A percentile compares a stretch with the other conserved stretches of the same genome.
phyloP scores from a whole-genome alignment of 306 rosid species.

The Mimosa bimucronata region DNA sequence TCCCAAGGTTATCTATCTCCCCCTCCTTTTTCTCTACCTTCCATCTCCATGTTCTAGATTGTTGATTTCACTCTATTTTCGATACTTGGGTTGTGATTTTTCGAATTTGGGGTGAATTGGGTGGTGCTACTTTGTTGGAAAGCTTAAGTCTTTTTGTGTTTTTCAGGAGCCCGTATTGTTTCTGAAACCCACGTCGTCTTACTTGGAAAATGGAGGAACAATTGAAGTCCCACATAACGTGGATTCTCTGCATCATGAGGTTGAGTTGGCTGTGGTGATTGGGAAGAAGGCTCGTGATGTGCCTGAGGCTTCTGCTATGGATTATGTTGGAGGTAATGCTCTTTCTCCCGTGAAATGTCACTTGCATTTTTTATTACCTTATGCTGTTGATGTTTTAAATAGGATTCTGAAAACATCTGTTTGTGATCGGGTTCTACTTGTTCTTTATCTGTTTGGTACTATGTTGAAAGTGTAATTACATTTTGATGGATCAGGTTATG shows the following conservation, averaged over 20 bases:
- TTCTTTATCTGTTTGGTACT: conserved; percentile 9
- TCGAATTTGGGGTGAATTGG: neutral
- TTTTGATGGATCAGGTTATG: conserved; percentile 70
- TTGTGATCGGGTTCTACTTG: conserved; percentile 2
- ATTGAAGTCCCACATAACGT: conserved; percentile 83
- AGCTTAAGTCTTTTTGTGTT: neutral
- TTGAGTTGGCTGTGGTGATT: conserved; percentile 92
- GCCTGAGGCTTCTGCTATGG: conserved; percentile 78
- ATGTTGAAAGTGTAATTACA: neutral
- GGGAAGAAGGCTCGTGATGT: conserved; percentile 86
- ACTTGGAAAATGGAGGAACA: conserved; percentile 85
- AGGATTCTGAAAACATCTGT: neutral
- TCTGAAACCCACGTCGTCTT: conserved; percentile 91
- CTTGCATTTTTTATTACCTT: neutral
- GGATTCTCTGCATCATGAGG: conserved; percentile 88
- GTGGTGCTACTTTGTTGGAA: neutral
- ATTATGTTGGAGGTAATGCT: conserved; percentile 73
- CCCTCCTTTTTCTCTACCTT: too few relatives aligned
- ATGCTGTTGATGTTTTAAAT: neutral
- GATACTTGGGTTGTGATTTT: neutral
- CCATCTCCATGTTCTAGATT: neutral
- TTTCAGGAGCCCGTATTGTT: conserved; percentile 85
- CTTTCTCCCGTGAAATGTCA: neutral
- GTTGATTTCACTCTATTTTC: neutral
- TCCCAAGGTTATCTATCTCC: conserved; percentile 63